Conservation (phyloP, 164 flowering plant species). For the Kingdonia uniflora region DNA sequence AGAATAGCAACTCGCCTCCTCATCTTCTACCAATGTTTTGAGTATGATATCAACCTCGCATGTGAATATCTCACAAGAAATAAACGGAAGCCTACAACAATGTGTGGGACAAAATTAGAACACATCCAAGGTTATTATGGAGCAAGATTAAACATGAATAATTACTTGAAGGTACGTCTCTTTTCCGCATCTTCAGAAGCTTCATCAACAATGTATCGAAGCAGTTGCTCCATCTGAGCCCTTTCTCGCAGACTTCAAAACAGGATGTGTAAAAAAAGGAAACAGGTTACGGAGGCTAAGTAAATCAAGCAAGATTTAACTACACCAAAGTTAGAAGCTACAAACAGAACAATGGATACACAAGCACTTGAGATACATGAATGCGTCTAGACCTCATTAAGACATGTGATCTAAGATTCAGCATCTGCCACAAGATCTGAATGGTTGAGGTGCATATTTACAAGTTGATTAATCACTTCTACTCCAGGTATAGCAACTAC, state of each 20-base stretch:
- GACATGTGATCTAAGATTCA: too few species aligned
- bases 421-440: too few species aligned
- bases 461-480: too few species aligned
- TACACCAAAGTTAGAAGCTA: too few species aligned
- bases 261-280: not conserved
- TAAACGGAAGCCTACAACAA: conserved; percentile 66
- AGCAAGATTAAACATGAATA: not conserved
- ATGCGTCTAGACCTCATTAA: too few species aligned
- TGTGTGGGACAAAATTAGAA: not conserved
- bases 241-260: conserved; percentile 63
- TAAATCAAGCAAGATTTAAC: too few species aligned
- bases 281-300: not conserved
- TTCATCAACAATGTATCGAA: conserved; percentile 80
- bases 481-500: too few species aligned
- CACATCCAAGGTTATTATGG: not conserved
- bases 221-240: conserved; percentile 67
- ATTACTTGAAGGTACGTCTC: conserved; percentile 69
- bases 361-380: too few species aligned
- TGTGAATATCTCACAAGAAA: conserved; percentile 91
- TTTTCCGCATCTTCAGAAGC: conserved; percentile 72
- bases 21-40: conserved; percentile 80
- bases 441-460: too few species aligned
- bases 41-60: conserved; percentile 94
- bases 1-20: conserved; percentile 40
- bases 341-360: too few species aligned